These are phyloP conservation scores for Casuarina glauca DNA, from an alignment of 306 rosid species.

Conservation along the genomic window DNA sequence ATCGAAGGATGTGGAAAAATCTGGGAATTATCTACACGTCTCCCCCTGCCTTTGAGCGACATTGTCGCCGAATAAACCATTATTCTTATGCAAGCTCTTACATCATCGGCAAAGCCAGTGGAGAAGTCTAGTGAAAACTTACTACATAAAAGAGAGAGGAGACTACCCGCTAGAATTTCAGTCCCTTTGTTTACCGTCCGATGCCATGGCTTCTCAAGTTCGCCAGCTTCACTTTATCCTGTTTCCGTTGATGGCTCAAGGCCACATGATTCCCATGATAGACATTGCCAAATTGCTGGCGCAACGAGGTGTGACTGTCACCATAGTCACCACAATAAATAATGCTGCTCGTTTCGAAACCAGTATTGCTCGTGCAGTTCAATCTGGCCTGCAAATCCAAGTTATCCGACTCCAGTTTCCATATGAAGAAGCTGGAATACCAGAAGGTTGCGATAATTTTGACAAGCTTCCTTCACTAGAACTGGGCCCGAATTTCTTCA, in stretches of 20 bases:
- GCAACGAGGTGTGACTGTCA: slow-evolving; percentile 20
- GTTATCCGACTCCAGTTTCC: not conserved
- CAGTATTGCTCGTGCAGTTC: not conserved
- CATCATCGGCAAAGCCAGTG: not conserved
- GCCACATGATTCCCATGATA: slow-evolving; percentile 32
- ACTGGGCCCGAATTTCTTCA: no score
- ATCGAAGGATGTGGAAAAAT: no score
- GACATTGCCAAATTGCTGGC: slow-evolving; percentile 28
- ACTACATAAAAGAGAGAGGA: no score
- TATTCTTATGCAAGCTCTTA: no score
- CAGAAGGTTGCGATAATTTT: no score
- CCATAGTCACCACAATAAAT: slow-evolving; percentile 34
- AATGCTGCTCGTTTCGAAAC: slow-evolving; percentile 22
- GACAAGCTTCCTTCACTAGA: no score
- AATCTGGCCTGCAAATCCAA: slow-evolving; percentile 26
- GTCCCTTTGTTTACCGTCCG: no score
- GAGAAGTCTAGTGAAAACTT: not conserved
- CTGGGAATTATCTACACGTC: no score
- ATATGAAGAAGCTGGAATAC: no score
- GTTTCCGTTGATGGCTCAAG: slow-evolving; percentile 43
- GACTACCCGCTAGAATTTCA: no score
- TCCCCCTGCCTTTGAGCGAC: no score
- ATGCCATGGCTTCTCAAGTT: slow-evolving; percentile 1
- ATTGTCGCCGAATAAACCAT: no score
- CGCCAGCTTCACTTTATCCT: slow-evolving; percentile 26